Evolutionary conservation across 75 land plant genomes (phyloP).

Genomic region (Cupressus sempervirens): DNA sequence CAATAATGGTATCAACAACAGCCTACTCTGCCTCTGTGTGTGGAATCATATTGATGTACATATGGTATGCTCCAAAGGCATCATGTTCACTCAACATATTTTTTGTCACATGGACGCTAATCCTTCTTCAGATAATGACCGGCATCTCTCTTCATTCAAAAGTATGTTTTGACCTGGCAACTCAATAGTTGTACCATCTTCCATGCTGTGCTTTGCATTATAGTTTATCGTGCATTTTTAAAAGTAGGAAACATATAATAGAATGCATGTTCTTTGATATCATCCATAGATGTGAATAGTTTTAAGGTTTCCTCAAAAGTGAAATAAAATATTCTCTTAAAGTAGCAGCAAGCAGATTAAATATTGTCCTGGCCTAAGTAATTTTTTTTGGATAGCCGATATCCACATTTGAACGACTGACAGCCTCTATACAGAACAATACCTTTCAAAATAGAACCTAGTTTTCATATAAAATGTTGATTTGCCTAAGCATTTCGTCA

Average conservation of each 20-base stretch:
- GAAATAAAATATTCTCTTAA: neutral
- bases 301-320: neutral
- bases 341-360: neutral
- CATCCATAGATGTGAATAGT: neutral
- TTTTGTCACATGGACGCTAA: constrained; percentile 77
- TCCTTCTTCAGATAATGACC: constrained; percentile 69
- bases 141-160: constrained; percentile 75
- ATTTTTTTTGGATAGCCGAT: neutral
- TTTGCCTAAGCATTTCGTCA: neutral
- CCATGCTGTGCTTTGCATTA: neutral
- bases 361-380: neutral
- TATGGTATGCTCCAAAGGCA: constrained; percentile 70
- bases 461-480: neutral
- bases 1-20: constrained; percentile 43
- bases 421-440: neutral
- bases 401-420: neutral
- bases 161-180: constrained; percentile 37
- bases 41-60: constrained; percentile 83
- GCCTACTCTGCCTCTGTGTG: constrained; percentile 49
- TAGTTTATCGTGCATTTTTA: neutral
- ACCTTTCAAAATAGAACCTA: neutral
- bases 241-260: neutral
- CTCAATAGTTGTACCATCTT: neutral
- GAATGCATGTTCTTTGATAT: neutral
- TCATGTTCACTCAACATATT: constrained; percentile 84